Evolutionary conservation across 2,329 filamentous ascomycete species (phyloP).

Genomic region (Colletotrichum tropicale): DNA sequence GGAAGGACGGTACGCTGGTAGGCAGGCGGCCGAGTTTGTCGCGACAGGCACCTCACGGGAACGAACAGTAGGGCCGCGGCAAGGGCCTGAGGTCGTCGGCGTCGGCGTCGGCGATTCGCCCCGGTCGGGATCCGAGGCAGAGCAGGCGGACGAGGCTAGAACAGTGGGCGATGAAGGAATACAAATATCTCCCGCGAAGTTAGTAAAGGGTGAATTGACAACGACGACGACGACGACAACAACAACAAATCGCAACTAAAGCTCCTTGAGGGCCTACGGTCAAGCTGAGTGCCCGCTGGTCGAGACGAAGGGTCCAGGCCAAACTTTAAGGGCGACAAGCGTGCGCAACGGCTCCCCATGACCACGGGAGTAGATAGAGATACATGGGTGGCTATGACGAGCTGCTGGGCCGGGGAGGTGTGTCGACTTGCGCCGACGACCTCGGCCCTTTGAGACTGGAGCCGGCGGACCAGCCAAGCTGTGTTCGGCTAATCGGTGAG

Average conservation of each 20-base stretch:
- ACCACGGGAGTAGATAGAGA: neutral
- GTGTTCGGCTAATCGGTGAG: conserved; percentile 10
- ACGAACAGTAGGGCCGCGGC: neutral
- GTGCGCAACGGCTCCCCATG: neutral
- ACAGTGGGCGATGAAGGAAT: neutral
- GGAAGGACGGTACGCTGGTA: neutral
- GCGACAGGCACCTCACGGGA: neutral
- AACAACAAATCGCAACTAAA: neutral
- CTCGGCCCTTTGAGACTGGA: conserved; percentile 2
- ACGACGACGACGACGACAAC: neutral
- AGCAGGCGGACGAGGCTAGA: neutral
- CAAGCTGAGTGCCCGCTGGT: neutral
- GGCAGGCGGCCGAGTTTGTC: neutral
- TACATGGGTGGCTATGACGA: neutral
- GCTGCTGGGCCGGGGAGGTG: neutral
- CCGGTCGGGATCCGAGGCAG: conserved; percentile 6
- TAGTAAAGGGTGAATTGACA: neutral
- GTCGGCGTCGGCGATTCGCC: conserved; percentile 10
- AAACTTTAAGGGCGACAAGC: neutral
- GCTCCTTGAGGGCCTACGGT: neutral
- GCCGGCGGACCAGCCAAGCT: neutral
- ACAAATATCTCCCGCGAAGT: neutral
- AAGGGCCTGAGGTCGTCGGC: neutral
- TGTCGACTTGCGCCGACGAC: neutral
- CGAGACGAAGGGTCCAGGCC: neutral